Conservation (phyloP, 2,329 filamentous ascomycete species). For the Teratosphaeriaceae sp. region DNA sequence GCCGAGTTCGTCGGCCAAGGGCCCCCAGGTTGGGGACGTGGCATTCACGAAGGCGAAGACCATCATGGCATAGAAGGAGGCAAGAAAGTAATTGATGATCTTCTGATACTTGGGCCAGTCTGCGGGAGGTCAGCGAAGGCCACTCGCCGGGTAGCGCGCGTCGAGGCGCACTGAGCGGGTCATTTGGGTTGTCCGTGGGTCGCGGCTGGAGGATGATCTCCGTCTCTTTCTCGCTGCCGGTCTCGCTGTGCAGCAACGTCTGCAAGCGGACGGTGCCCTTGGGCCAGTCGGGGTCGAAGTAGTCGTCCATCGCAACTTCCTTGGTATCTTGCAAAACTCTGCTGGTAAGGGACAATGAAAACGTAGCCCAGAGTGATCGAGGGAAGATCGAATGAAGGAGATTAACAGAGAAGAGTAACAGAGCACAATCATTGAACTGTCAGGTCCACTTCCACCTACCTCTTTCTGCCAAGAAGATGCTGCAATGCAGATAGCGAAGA, state of each 20-base stretch:
- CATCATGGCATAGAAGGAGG: constrained; percentile 37
- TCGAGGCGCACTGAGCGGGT: not conserved
- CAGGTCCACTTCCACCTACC: too few relatives aligned
- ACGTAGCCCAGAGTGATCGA: not conserved
- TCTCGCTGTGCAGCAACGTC: constrained; percentile 11
- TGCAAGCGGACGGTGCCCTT: constrained; percentile 23
- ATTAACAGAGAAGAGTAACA: too few relatives aligned
- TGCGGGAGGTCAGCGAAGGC: constrained; percentile 21
- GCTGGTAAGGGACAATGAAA: not conserved
- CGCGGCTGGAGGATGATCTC: constrained; percentile 32
- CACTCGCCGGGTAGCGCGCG: not conserved
- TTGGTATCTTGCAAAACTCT: not conserved
- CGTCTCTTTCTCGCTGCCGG: constrained; percentile 13
- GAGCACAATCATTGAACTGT: too few relatives aligned
- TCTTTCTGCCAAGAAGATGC: too few relatives aligned
- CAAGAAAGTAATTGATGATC: constrained; percentile 36
- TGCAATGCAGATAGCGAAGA: too few relatives aligned
- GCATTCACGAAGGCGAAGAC: constrained; percentile 38
- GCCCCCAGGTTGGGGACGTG: constrained; percentile 38
- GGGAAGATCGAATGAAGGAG: not conserved
- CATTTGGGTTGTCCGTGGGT: constrained; percentile 32
- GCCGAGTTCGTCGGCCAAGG: constrained; percentile 37
- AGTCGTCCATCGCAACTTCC: constrained; percentile 16
- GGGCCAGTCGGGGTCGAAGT: constrained; percentile 20
- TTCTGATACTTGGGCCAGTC: constrained; percentile 40